Evolutionary conservation across 495 filamentous ascomycete genomes (phyloP).

Genomic region (Aspergillus coremiiformis): DNA sequence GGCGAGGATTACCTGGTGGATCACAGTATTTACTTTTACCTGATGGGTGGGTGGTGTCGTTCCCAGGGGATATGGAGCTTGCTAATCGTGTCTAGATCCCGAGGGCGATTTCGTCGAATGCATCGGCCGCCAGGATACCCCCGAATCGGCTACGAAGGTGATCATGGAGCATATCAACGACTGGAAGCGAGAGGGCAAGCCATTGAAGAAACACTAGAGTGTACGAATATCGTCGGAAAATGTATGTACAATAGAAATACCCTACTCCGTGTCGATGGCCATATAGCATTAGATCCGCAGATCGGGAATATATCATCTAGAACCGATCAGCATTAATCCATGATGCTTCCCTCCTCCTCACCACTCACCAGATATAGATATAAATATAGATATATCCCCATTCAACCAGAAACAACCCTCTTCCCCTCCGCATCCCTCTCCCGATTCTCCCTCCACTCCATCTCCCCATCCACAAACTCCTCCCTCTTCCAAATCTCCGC

Average conservation of each 20-base stretch:
- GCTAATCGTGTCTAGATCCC: constrained; percentile 53
- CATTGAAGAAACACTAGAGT: constrained; percentile 32
- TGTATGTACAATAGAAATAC: constrained; percentile 31
- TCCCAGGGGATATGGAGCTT: neutral
- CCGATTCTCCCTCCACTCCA: constrained; percentile 86
- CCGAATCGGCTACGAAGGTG: constrained; percentile 74
- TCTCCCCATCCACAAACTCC: constrained; percentile 74
- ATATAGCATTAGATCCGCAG: neutral
- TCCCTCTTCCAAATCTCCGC: constrained; percentile 97
- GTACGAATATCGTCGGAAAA: neutral
- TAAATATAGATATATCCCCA: too few species aligned
- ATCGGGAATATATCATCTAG: neutral
- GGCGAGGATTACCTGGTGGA: constrained; percentile 97
- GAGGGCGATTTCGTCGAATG: constrained; percentile 98
- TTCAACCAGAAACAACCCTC: too few species aligned
- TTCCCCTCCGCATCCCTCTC: constrained; percentile 56
- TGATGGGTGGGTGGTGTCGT: constrained; percentile 63
- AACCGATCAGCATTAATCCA: neutral
- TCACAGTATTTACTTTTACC: constrained; percentile 98
- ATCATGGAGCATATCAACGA: constrained; percentile 86
- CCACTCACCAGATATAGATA: neutral
- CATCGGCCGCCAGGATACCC: constrained; percentile 86
- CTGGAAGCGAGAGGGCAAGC: constrained; percentile 59
- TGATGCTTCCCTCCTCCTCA: neutral
- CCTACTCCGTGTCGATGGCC: constrained; percentile 16